Evolutionary conservation across 2,329 filamentous ascomycete species (phyloP).

Genomic region (Pseudocercospora crystallina): DNA sequence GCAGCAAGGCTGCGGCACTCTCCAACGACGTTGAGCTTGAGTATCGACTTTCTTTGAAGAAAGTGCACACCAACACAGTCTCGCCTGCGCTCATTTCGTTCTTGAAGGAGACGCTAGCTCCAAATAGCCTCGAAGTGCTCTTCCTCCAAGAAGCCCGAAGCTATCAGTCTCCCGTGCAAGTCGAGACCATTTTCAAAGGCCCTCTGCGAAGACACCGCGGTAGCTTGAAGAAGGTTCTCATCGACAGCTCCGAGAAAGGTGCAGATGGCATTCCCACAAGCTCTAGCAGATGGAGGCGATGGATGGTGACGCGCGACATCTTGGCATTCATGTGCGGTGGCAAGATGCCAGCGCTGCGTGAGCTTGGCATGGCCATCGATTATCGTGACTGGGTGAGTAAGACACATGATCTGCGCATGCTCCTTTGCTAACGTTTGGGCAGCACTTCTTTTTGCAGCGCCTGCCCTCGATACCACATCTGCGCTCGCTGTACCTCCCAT

Average conservation of each 20-base stretch:
- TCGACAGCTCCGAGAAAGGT: constrained; percentile 65
- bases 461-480: constrained; percentile 70
- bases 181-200: constrained; percentile 70
- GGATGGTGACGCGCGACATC: constrained; percentile 69
- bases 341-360: constrained; percentile 68
- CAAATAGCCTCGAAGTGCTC: constrained; percentile 75
- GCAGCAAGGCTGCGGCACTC: constrained; percentile 9
- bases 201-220: constrained; percentile 68
- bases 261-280: constrained; percentile 41
- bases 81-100: constrained; percentile 70
- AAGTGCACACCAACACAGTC: constrained; percentile 72
- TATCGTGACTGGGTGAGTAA: constrained; percentile 74
- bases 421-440: constrained; percentile 8
- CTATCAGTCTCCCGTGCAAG: constrained; percentile 59
- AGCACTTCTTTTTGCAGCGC: constrained; percentile 77
- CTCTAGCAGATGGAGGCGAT: constrained; percentile 60
- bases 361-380: constrained; percentile 70
- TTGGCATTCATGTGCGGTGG: constrained; percentile 74
- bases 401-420: constrained; percentile 4
- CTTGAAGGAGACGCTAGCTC: constrained; percentile 72
- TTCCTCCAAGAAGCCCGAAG: constrained; percentile 68
- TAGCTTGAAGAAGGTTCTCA: constrained; percentile 70
- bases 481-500: constrained; percentile 68
- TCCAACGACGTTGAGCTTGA: constrained; percentile 29
- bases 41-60: constrained; percentile 68